Evolutionary conservation across 768 basidiomycete species (phyloP), one percentile per base, ranked within the genome.

Genomic region (Pulveroboletus sp.): DNA sequence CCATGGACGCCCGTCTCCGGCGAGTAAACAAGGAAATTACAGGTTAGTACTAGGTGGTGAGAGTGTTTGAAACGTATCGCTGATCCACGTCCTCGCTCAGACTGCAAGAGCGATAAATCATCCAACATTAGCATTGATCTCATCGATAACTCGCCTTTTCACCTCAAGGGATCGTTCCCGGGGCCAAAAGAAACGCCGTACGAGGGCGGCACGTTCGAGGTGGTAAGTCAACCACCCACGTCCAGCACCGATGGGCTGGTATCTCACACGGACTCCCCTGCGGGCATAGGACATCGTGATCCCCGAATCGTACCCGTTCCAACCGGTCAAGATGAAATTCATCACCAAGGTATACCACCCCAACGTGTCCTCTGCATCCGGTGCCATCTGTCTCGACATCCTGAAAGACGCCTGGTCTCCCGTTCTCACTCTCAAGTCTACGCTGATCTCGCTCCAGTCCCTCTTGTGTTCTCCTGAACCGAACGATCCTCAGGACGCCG

Each of bases 281-380:
- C 26, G 18, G 21, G 26, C 21, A 31, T 60, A 92, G 90, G 93
- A 97, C 64, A 97, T 97, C 57, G 76, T 86, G 17, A 91, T 97
- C 59, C 93, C 93, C 8, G 90, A 93, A 39, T 82, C 89, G 43
- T 92, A 92, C 64, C 90, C 89, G 15, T 91, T 93, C 68, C 88
- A 93, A 64, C 93, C 95, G 0, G 86, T 94, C 47, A 96, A 97
- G 78, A 96, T 97, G 92, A 94, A 93, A 67, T 97, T 98, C 71
- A 83, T 95, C 54, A 98, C 94, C 33, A 93, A 93, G 68, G 87
- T 95, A 27, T 96, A 93, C 66, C 93, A 98, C 66, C 94, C 94
- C 4, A 98, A 98, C 63, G 78, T 98, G 36, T 95, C 93, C 17
- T 94, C 91, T 21, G 89, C 86, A 31, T 92, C 89, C 3, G 94